Base-by-base conservation (phyloP, 1,139 yeast species). In the Pichia sp. region DNA sequence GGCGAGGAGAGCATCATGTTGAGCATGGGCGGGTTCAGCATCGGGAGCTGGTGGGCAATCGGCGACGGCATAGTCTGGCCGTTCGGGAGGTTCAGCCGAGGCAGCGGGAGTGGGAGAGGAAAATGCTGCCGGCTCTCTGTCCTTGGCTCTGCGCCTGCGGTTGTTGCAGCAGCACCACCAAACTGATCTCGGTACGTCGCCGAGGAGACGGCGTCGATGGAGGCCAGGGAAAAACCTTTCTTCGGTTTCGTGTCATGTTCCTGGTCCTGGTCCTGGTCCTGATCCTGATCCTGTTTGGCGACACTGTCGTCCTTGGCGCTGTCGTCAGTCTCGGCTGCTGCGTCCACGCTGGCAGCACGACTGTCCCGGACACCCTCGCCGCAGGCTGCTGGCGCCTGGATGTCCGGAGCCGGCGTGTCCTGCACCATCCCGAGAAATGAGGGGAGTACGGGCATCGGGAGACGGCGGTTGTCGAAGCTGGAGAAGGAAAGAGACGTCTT, bases 401-500 rank as follows among this genome's bases (percentile, higher is more conserved):
- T n/a, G n/a, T n/a, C n/a, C n/a, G n/a, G n/a, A n/a, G 36, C 36
- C 7, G 36, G 36, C 36, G 10, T 31, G 36, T 31, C 36, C 36
- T 10, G 16, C 10, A 23, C 31, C 5, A 23, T 10, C 8, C 31
- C 42, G 12, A 39, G 9, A 16, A 45, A 37, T 2, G 48, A 22
- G 3, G 42, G 42, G 12, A 26, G 21, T 6, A 45, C 48, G 12
- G 49, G 49, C 22, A 47, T 18, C 4, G 49, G 49, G 6, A 47
- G 45, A 47, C 42, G 45, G 13, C 49, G 26, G 28, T 47, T 41
- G 19, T 47, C 49, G 22, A 47, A 47, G 25, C 30, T 47, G 7
- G 49, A 36, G 23, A 43, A 43, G 19, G 37, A n/a, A n/a, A 22
- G 25, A 10, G 25, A 16, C 5, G 16, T 10, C 13, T 31, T 31